Conservation (phyloP, 257 asterid genomes). For the Solanum chilense region DNA sequence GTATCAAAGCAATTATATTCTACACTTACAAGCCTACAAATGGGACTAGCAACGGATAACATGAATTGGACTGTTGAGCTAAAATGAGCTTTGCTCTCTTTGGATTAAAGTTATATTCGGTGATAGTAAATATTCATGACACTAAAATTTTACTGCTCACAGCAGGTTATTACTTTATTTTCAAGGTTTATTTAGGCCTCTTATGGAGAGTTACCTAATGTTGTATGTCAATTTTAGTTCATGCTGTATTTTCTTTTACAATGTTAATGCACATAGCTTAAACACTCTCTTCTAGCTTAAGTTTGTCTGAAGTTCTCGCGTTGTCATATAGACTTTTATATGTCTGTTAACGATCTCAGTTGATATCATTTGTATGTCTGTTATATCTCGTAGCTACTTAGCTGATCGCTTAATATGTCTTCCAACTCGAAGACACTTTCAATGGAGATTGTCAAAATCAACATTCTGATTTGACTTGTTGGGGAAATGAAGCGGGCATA, state of each 20-base stretch:
- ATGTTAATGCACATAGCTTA: background rate
- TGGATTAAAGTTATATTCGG: background rate
- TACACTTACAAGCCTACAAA: conserved; percentile 74
- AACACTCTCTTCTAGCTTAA: background rate
- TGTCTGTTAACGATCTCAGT: background rate
- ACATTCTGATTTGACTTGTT: background rate
- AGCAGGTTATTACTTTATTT: background rate
- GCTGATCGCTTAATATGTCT: background rate
- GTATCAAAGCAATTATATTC: conserved; percentile 79
- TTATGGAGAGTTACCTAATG: background rate
- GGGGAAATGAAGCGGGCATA: background rate
- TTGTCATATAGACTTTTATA: background rate
- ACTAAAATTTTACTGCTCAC: background rate
- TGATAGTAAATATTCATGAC: background rate
- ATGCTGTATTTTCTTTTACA: background rate
- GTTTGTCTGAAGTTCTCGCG: background rate
- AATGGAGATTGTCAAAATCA: background rate
- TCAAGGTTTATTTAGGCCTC: background rate
- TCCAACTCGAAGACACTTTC: background rate
- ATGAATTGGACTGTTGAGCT: conserved; percentile 73
- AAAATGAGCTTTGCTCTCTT: conserved; percentile 20
- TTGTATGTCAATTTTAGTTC: background rate
- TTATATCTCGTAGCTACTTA: background rate
- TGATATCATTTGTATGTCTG: background rate
- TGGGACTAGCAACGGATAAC: conserved; percentile 75